Percentiles rank a stretch among this genome's conserved stretches.
phyloP scores from a whole-genome alignment of 2,329 filamentous ascomycete species.

The Neonectria coccinea region DNA sequence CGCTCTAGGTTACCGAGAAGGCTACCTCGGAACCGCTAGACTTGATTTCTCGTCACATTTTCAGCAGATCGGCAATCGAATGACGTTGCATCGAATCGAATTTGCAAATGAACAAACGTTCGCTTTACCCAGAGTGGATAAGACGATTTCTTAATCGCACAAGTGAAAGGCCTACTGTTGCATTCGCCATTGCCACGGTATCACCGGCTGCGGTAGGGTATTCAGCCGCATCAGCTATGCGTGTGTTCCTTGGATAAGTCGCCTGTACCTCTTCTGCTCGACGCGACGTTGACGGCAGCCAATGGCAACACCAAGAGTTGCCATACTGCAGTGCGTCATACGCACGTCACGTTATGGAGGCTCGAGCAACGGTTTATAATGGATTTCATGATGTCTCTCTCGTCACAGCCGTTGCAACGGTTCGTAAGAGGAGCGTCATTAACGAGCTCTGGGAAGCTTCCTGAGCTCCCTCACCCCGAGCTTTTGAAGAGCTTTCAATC shows the following conservation, averaged over 20 bases:
- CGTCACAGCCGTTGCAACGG: neutral
- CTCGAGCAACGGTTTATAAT: neutral
- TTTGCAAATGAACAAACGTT: slow-evolving; percentile 7
- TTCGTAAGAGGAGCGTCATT: slow-evolving; percentile 13
- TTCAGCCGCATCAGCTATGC: slow-evolving; percentile 12
- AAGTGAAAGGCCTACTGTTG: slow-evolving; percentile 2
- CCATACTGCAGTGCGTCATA: slow-evolving; percentile 18
- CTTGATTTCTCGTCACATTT: slow-evolving; percentile 13
- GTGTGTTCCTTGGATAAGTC: neutral
- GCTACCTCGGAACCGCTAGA: slow-evolving; percentile 8
- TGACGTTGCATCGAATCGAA: slow-evolving; percentile 26
- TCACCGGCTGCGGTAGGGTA: slow-evolving; percentile 4
- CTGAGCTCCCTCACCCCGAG: slow-evolving; percentile 3
- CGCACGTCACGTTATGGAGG: slow-evolving; percentile 15
- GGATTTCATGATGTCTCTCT: slow-evolving; percentile 13
- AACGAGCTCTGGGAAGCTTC: neutral
- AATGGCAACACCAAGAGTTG: slow-evolving; percentile 14
- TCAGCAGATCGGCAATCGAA: slow-evolving; percentile 13
- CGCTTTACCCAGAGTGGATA: slow-evolving; percentile 13
- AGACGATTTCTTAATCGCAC: slow-evolving; percentile 4
- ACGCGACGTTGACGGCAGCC: slow-evolving; percentile 24
- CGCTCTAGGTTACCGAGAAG: neutral
- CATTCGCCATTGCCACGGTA: slow-evolving; percentile 8
- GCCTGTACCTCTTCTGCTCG: slow-evolving; percentile 6
- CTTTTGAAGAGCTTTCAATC: slow-evolving; percentile 24